Evolutionary conservation across 2,329 filamentous ascomycete species (phyloP).

Genomic region (Xylaria sp.): DNA sequence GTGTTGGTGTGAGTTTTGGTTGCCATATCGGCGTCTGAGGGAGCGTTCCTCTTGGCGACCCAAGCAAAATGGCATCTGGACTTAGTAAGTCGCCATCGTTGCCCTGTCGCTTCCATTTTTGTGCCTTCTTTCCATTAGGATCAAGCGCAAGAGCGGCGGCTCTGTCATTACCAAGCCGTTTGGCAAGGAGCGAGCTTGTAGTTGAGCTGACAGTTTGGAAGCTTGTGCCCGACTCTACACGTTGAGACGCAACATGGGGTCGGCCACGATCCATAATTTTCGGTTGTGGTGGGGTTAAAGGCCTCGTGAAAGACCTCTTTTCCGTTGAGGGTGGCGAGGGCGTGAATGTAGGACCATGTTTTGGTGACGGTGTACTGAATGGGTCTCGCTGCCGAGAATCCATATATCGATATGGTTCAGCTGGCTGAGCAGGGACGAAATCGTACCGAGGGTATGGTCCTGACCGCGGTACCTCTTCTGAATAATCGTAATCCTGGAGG

Average conservation of each 20-base stretch:
- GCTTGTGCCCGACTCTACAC: constrained; percentile 44
- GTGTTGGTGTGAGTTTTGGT: constrained; percentile 72
- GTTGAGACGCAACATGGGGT: constrained; percentile 40
- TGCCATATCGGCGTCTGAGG: constrained; percentile 68
- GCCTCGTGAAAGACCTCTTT: neutral
- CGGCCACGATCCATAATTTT: constrained; percentile 32
- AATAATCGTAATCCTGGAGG: constrained; percentile 15
- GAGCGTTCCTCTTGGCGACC: constrained; percentile 44
- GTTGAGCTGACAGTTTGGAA: constrained; percentile 46
- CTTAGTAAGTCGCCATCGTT: constrained; percentile 37
- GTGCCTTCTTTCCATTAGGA: constrained; percentile 41
- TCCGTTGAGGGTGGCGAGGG: constrained; percentile 33
- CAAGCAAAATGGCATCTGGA: constrained; percentile 38
- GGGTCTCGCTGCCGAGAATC: constrained; percentile 13
- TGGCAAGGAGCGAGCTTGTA: constrained; percentile 60
- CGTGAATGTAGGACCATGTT: constrained; percentile 24
- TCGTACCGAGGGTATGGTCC: neutral
- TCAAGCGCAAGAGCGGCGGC: constrained; percentile 59
- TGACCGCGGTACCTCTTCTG: constrained; percentile 10
- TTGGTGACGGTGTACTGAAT: constrained; percentile 28
- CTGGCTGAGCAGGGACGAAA: neutral
- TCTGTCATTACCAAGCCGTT: constrained; percentile 61
- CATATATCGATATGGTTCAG: constrained; percentile 10
- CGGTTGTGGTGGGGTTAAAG: constrained; percentile 38
- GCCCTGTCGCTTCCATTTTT: constrained; percentile 44